Evolutionary conservation across 768 basidiomycete species (phyloP).

Genomic region (Rhizopogon roseolus): DNA sequence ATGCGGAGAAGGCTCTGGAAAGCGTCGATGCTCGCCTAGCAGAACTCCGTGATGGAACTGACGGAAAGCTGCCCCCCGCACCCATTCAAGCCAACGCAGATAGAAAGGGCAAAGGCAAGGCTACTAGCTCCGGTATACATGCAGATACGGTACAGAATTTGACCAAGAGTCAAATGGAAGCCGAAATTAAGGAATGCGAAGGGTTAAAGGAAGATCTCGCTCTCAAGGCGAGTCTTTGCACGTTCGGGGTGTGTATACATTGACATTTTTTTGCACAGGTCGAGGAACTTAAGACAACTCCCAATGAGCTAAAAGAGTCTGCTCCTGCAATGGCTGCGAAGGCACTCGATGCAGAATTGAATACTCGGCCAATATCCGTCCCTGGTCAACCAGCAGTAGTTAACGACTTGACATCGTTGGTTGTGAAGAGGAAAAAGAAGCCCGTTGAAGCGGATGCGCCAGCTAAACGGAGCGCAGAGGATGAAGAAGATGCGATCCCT

Average conservation of each 20-base stretch:
- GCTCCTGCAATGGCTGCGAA: conserved; percentile 70
- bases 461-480: conserved; percentile 71
- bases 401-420: conserved; percentile 80
- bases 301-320: conserved; percentile 52
- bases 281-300: conserved; percentile 84
- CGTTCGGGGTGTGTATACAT: not conserved
- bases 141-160: conserved; percentile 55
- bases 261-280: conserved; percentile 47
- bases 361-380: conserved; percentile 32
- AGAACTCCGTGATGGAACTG: conserved; percentile 47
- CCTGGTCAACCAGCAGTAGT: conserved; percentile 41
- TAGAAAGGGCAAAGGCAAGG: conserved; percentile 72
- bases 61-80: conserved; percentile 28
- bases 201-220: conserved; percentile 78
- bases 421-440: conserved; percentile 82
- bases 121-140: conserved; percentile 33
- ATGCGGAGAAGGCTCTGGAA: conserved; percentile 75
- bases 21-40: conserved; percentile 70
- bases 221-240: conserved; percentile 54
- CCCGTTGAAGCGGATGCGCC: conserved; percentile 31
- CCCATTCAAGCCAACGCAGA: conserved; percentile 32
- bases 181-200: conserved; percentile 74
- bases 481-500: conserved; percentile 33
- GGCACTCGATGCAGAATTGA: conserved; percentile 69
- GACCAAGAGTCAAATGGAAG: conserved; percentile 68